A percentile compares a stretch with the other conserved stretches of the same genome.
Evolutionary conservation across 495 filamentous ascomycete species (phyloP).

Genomic region (Aspergillus kassunensis): DNA sequence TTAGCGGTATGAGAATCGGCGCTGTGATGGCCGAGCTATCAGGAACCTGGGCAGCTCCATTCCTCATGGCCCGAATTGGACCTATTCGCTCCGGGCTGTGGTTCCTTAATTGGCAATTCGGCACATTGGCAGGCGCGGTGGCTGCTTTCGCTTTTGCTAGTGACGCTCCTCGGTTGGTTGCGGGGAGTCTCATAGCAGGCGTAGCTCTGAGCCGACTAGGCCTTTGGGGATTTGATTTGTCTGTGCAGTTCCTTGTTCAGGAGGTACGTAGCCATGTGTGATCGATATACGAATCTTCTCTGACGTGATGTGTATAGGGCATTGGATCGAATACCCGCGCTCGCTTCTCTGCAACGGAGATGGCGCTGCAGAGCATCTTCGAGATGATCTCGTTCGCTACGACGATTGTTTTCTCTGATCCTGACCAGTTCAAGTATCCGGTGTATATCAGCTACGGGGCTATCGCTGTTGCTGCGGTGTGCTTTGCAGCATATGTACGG

Average conservation of each 20-base stretch:
- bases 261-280: slow-evolving; percentile 41
- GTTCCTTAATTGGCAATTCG: slow-evolving; percentile 60
- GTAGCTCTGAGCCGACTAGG: slow-evolving; percentile 59
- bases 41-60: slow-evolving; percentile 46
- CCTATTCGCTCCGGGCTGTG: slow-evolving; percentile 57
- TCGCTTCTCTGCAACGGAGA: slow-evolving; percentile 59
- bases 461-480: slow-evolving; percentile 41
- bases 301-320: slow-evolving; percentile 28
- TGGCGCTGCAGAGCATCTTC: slow-evolving; percentile 60
- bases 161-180: slow-evolving; percentile 29
- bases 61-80: slow-evolving; percentile 53
- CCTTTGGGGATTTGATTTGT: slow-evolving; percentile 66
- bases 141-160: slow-evolving; percentile 38
- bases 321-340: slow-evolving; percentile 48
- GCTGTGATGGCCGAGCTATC: slow-evolving; percentile 50
- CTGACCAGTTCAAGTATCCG: slow-evolving; percentile 59
- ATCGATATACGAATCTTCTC: not conserved
- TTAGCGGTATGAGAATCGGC: slow-evolving; percentile 50
- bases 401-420: slow-evolving; percentile 56
- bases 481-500: slow-evolving; percentile 56
- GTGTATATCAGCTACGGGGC: slow-evolving; percentile 53
- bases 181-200: slow-evolving; percentile 44
- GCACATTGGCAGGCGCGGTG: slow-evolving; percentile 42
- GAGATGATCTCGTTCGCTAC: slow-evolving; percentile 59
- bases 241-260: slow-evolving; percentile 61